Evolutionary conservation across 2,329 filamentous ascomycete genomes (phyloP).

Genomic region (Botryotinia globosa): DNA sequence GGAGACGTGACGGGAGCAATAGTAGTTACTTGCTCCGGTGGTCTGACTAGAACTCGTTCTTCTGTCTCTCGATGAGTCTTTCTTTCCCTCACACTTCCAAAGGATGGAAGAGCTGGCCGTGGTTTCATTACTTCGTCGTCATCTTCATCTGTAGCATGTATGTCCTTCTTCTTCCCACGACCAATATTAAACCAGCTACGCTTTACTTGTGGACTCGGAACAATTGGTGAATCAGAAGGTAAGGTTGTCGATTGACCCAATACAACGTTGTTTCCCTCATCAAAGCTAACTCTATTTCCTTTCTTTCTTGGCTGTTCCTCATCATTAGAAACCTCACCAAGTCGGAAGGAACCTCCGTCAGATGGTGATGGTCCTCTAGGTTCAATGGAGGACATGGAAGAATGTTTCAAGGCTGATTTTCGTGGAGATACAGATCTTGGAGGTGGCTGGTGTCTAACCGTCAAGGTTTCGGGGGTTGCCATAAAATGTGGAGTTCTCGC

Average conservation of each 20-base stretch:
- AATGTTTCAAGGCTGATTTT: constrained; percentile 72
- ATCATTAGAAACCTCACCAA: constrained; percentile 46
- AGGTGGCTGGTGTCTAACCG: constrained; percentile 65
- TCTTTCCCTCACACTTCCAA: constrained; percentile 69
- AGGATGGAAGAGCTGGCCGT: constrained; percentile 69
- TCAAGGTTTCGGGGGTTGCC: constrained; percentile 51
- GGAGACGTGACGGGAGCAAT: constrained; percentile 16
- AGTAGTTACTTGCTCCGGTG: constrained; percentile 43
- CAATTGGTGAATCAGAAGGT: constrained; percentile 43
- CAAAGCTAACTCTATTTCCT: constrained; percentile 73
- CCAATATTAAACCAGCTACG: constrained; percentile 54
- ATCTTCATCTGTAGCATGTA: constrained; percentile 51
- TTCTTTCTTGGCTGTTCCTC: constrained; percentile 52
- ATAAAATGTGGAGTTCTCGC: constrained; percentile 67
- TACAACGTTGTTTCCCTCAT: constrained; percentile 55
- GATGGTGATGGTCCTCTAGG: constrained; percentile 52
- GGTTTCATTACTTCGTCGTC: constrained; percentile 71
- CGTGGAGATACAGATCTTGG: constrained; percentile 70
- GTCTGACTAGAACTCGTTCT: constrained; percentile 58
- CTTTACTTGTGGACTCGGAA: constrained; percentile 44
- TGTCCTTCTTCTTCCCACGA: constrained; percentile 51
- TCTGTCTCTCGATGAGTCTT: constrained; percentile 53
- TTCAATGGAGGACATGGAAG: constrained; percentile 45
- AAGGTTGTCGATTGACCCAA: constrained; percentile 48
- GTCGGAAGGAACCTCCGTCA: constrained; percentile 26